Evolutionary conservation across 257 asterid genomes (phyloP).

Genomic region (Galeopsis tetrahit): DNA sequence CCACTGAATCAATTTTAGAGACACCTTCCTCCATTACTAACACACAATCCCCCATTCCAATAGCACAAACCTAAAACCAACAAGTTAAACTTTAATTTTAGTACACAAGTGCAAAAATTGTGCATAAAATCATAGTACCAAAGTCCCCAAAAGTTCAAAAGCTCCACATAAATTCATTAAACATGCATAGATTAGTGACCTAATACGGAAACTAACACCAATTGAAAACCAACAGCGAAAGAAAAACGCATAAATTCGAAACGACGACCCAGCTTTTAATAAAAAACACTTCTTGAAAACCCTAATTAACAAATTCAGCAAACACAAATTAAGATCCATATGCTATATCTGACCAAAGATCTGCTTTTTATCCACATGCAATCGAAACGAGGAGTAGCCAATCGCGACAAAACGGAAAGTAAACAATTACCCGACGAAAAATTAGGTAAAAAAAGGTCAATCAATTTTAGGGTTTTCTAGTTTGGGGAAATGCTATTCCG

Average conservation of each 20-base stretch:
- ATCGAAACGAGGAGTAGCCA: conserved; percentile 2
- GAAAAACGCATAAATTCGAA: background rate
- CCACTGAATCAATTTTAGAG: conserved; percentile 30
- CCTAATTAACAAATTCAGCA: conserved; percentile 46
- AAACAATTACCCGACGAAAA: conserved; percentile 16
- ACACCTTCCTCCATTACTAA: conserved; percentile 41
- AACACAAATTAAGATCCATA: background rate
- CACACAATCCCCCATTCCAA: conserved; percentile 47
- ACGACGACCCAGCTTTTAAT: background rate
- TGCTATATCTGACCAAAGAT: conserved; percentile 10
- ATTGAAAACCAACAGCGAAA: background rate
- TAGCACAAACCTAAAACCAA: conserved; percentile 33
- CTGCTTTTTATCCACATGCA: conserved; percentile 27
- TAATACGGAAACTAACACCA: background rate
- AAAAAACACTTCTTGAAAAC: conserved; percentile 36
- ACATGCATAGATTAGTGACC: background rate
- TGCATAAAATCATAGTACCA: conserved; percentile 35
- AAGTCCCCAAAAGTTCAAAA: conserved; percentile 1
- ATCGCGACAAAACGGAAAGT: conserved; percentile 19
- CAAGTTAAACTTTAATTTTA: conserved; percentile 26
- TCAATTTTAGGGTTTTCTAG: conserved; percentile 58
- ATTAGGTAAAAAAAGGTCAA: conserved; percentile 17
- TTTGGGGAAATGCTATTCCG: conserved; percentile 12
- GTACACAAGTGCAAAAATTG: background rate
- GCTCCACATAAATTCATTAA: background rate